A percentile compares a stretch with the other conserved stretches of the same genome.
These are phyloP conservation scores for Astraeus odoratus DNA, from an alignment of 768 basidiomycete species.

Conservation along the genomic window DNA sequence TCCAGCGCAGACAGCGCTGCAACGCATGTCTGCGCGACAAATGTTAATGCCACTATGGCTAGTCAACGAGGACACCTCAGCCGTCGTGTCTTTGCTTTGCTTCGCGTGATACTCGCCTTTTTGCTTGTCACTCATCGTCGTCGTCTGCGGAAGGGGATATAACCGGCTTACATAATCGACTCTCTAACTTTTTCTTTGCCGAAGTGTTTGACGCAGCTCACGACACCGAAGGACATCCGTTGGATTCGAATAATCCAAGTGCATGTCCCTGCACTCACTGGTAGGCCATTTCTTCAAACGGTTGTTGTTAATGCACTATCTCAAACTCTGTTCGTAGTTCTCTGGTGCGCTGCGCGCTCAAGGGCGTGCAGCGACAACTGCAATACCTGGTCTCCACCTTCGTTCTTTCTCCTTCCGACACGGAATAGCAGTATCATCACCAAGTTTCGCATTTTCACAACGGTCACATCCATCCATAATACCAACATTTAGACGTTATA, in stretches of 20 bases:
- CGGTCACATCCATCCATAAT: slow-evolving; percentile 7
- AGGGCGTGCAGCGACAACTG: slow-evolving; percentile 10
- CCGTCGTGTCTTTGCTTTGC: background rate
- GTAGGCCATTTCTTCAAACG: slow-evolving; percentile 3
- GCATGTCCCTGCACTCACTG: slow-evolving; percentile 8
- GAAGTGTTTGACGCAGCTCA: too few species aligned
- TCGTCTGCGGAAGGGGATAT: background rate
- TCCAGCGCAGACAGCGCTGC: slow-evolving; percentile 11
- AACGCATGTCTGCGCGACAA: slow-evolving; percentile 14
- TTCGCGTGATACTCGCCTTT: slow-evolving; percentile 25
- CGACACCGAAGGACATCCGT: background rate
- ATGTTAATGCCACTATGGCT: slow-evolving; percentile 12
- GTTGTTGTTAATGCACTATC: background rate
- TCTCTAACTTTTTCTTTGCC: background rate
- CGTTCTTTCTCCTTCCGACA: slow-evolving; percentile 11
- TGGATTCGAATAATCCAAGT: background rate
- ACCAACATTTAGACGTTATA: slow-evolving; percentile 32
- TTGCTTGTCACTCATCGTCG: slow-evolving; percentile 33
- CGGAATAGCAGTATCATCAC: slow-evolving; percentile 11
- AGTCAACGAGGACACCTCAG: background rate
- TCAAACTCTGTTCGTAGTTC: slow-evolving; percentile 18
- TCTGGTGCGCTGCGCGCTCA: slow-evolving; percentile 30
- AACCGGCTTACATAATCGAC: slow-evolving; percentile 13
- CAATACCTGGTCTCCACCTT: slow-evolving; percentile 4
- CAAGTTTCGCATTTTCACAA: slow-evolving; percentile 3